These are phyloP conservation scores for Verticillium zaregamsianum DNA, from an alignment of 2,329 filamentous ascomycete genomes.

Conservation along the genomic window DNA sequence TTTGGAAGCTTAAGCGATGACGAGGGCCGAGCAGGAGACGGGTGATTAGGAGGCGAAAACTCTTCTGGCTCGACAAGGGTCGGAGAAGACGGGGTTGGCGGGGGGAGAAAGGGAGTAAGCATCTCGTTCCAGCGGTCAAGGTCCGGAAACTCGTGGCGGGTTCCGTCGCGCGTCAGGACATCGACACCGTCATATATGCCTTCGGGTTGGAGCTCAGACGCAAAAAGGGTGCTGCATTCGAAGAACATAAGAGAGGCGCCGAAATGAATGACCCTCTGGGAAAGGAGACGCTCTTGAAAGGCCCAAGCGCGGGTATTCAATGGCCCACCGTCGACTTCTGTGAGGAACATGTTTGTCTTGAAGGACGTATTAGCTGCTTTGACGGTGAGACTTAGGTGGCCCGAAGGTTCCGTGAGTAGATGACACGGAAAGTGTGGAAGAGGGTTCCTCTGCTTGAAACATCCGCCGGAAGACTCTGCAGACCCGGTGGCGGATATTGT, in stretches of 20 bases:
- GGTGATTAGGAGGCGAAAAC: background rate
- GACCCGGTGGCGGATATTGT: background rate
- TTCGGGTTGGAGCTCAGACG: background rate
- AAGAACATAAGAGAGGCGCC: conserved; percentile 1
- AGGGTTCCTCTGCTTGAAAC: background rate
- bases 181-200: background rate
- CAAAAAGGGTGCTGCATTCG: background rate
- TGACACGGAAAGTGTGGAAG: background rate
- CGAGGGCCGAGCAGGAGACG: background rate
- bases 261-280: background rate
- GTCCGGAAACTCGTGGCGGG: background rate
- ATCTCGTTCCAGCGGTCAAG: background rate
- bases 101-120: background rate
- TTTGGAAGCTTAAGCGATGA: background rate
- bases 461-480: background rate
- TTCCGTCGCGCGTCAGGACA: background rate
- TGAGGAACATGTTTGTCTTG: background rate
- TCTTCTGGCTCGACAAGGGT: background rate
- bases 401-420: background rate
- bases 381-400: background rate
- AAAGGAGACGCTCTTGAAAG: background rate
- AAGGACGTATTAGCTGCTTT: background rate
- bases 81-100: background rate
- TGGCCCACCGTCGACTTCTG: background rate
- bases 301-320: background rate